Percentiles rank a stretch among this genome's conserved stretches.
These are phyloP conservation scores for Chalciporus pseudorubinellus DNA, from an alignment of 768 basidiomycete species.

Conservation along the genomic window DNA sequence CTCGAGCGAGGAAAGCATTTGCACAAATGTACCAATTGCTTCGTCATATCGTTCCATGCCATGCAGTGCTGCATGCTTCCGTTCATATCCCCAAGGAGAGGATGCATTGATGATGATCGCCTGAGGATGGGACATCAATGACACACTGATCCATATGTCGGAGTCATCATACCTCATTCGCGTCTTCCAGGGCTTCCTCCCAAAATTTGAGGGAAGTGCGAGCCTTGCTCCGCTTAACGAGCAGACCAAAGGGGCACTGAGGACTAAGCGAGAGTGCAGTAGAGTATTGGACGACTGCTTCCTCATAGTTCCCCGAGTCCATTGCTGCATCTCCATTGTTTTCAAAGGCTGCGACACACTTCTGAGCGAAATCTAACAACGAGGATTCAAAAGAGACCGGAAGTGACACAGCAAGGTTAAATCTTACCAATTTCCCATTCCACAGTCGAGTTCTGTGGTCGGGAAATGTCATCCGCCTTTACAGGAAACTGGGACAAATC, in stretches of 20 bases:
- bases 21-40: not conserved
- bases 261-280: slow-evolving; percentile 5
- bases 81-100: not conserved
- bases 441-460: too few relatives aligned
- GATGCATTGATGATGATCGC: not conserved
- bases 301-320: not conserved
- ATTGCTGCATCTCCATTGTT: not conserved
- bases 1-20: slow-evolving; percentile 1
- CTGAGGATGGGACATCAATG: not conserved
- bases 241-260: not conserved
- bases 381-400: too few relatives aligned
- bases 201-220: not conserved
- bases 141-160: not conserved
- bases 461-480: too few relatives aligned
- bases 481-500: too few relatives aligned
- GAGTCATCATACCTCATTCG: not conserved
- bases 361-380: not conserved
- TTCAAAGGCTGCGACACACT: not conserved
- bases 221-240: not conserved
- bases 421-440: too few relatives aligned
- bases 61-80: not conserved
- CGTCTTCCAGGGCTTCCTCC: slow-evolving; percentile 2
- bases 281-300: slow-evolving; percentile 7
- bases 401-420: too few relatives aligned
- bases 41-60: not conserved